Evolutionary conservation across 805 yeast species (phyloP).

Genomic region (Kazachstania psychrophila): DNA sequence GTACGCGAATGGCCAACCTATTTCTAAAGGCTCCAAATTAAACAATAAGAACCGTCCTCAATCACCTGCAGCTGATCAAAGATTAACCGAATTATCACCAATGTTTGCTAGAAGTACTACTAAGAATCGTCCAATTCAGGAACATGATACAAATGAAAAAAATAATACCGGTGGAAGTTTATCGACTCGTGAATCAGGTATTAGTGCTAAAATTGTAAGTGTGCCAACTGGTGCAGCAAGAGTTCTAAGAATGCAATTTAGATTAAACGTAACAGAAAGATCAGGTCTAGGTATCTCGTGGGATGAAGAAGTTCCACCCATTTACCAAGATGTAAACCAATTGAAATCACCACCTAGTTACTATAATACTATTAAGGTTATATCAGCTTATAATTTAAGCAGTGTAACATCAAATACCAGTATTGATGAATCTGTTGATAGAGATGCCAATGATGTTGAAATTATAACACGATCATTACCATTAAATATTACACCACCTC

Average conservation of each 20-base stretch:
- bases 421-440: constrained; percentile 1
- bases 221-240: constrained; percentile 93
- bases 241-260: constrained; percentile 89
- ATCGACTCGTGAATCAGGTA: constrained; percentile 1
- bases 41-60: constrained; percentile 1
- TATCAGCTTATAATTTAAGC: not conserved
- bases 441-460: constrained; percentile 1
- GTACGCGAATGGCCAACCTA: constrained; percentile 27
- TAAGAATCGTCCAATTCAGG: constrained; percentile 15
- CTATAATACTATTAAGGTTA: constrained; percentile 20
- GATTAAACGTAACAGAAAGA: constrained; percentile 72
- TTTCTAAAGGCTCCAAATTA: constrained; percentile 3
- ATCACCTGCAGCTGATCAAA: constrained; percentile 23
- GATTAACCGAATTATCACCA: constrained; percentile 38
- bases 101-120: constrained; percentile 32
- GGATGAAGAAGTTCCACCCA: constrained; percentile 99
- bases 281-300: constrained; percentile 95
- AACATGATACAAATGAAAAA: constrained; percentile 12
- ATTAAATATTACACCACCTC: constrained; percentile 18
- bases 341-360: constrained; percentile 78
- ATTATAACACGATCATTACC: constrained; percentile 3
- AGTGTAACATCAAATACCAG: constrained; percentile 1
- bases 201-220: constrained; percentile 35
- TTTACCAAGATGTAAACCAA: constrained; percentile 74
- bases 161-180: constrained; percentile 11